phyloP scores from a whole-genome alignment of 805 yeast species.

The Yarrowia sp. region DNA sequence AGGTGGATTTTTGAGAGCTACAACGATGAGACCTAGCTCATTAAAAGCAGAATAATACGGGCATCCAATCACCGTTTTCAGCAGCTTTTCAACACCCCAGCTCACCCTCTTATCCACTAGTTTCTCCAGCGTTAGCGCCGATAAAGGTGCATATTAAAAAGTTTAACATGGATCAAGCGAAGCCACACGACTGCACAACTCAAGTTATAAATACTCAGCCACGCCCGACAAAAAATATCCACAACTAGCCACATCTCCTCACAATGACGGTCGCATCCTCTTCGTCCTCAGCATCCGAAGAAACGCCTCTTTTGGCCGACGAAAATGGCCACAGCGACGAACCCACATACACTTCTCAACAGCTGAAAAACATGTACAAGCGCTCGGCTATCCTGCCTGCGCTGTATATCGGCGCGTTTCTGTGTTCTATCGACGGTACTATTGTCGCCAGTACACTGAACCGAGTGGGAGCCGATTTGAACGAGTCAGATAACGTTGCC shows the following conservation, averaged over 20 bases:
- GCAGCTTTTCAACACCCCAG: too few species aligned
- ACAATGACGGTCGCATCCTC: constrained; percentile 2
- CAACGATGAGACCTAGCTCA: too few species aligned
- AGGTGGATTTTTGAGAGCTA: background rate
- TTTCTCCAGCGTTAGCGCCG: too few species aligned
- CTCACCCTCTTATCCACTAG: too few species aligned
- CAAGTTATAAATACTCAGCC: background rate
- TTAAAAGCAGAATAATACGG: too few species aligned
- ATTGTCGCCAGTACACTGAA: constrained; percentile 51
- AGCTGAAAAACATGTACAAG: constrained; percentile 17
- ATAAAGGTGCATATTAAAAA: background rate
- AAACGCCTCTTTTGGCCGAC: constrained; percentile 5
- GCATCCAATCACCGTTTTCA: too few species aligned
- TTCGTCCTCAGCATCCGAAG: background rate
- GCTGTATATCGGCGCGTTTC: constrained; percentile 34
- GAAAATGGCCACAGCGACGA: background rate
- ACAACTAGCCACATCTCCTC: background rate
- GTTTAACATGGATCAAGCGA: background rate
- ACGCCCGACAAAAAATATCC: background rate
- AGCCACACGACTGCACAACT: background rate
- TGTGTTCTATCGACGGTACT: constrained; percentile 50
- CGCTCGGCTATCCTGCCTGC: constrained; percentile 19
- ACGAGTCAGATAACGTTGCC: constrained; percentile 49
- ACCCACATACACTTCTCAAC: background rate
- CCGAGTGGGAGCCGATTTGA: constrained; percentile 49